Percentiles rank a stretch among this genome's conserved stretches.
These are phyloP conservation scores for Macrolepiota albuminosa DNA, from an alignment of 768 basidiomycete species.

Conservation along the genomic window DNA sequence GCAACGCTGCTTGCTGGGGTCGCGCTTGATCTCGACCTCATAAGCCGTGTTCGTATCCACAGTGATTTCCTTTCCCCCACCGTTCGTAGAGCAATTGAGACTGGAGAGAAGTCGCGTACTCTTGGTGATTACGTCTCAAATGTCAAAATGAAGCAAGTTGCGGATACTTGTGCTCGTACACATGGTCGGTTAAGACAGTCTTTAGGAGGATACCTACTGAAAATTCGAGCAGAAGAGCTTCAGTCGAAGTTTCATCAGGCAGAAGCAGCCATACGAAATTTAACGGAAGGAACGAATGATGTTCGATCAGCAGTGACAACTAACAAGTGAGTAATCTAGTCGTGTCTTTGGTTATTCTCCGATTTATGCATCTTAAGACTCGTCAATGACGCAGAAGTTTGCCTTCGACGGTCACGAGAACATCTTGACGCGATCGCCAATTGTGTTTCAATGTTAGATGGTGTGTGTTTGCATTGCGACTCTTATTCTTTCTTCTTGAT, in stretches of 20 bases:
- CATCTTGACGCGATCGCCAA: conserved; percentile 51
- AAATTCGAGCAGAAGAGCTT: conserved; percentile 48
- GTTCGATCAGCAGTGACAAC: conserved; percentile 48
- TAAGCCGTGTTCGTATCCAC: conserved; percentile 63
- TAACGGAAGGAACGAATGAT: conserved; percentile 55
- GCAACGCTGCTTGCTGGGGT: conserved; percentile 55
- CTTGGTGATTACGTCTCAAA: conserved; percentile 78
- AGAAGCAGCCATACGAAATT: conserved; percentile 45
- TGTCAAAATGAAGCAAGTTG: conserved; percentile 77
- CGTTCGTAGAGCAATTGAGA: conserved; percentile 65
- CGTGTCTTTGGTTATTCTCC: not conserved
- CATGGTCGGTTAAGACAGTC: conserved; percentile 47
- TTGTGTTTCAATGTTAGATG: conserved; percentile 46
- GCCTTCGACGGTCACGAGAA: conserved; percentile 53
- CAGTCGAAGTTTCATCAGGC: conserved; percentile 46
- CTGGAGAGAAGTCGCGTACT: conserved; percentile 62
- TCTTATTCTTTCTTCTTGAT: not conserved
- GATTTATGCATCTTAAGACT: conserved; percentile 30
- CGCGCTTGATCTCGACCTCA: conserved; percentile 68
- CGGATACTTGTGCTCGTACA: conserved; percentile 60
- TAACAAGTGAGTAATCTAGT: conserved; percentile 33
- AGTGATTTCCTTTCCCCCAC: conserved; percentile 68
- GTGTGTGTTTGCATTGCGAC: conserved; percentile 21
- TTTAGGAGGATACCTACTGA: not conserved
- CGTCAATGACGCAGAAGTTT: conserved; percentile 56